Evolutionary conservation across 2,329 filamentous ascomycete species (phyloP), one percentile per base, ranked within the genome.

Genomic region (Ceratocystis diversiconidia): DNA sequence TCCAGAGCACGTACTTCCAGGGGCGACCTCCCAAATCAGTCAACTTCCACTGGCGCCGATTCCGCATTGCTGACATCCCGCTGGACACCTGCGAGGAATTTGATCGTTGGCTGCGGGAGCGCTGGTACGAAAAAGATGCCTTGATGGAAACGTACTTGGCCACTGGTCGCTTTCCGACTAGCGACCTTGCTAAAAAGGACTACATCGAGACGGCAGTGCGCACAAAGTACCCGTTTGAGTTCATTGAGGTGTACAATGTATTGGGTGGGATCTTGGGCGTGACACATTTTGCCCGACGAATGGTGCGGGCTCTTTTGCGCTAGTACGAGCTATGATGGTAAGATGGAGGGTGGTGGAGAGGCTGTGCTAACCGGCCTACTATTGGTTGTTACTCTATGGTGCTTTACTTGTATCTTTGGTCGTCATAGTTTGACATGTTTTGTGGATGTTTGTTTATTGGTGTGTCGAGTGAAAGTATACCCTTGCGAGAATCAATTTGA

Each of bases 1-100:
- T 99, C 3, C 83, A 84, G 2, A 91, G 91, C 61, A 95, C 90
- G 3, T 96, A 94, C 73, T 86, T 96, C 69, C 85, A 94, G 74
- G 92, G 94, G 12, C 85, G 89, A 0, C 87, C 92, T 0, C 94
- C 92, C 1, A 96, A 92, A 73, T 96, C 91, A 1, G 92, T 97
- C 71, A 97, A 96, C 75, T 92, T 97, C 79, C 88, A 95, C 76
- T 99, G 92, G 90, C 85, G 94, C 64, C 85, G 91, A 8, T 96
- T 95, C 75, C 82, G 83, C 43, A 73, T 96, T 15, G 81, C 82
- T 25, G 85, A 90, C 22, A 95, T 99, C 55, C 92, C 92, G 0
- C 81, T 95, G 8, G 81, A 90, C 41, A 83, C 87, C 70, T 80
- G 82, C 17, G 82, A 87, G 50, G 79, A 82, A 5, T 99, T 99